Evolutionary conservation across 345 rosid species (phyloP), one percentile per base, ranked within the genome.

Genomic region (Isatis tinctoria): DNA sequence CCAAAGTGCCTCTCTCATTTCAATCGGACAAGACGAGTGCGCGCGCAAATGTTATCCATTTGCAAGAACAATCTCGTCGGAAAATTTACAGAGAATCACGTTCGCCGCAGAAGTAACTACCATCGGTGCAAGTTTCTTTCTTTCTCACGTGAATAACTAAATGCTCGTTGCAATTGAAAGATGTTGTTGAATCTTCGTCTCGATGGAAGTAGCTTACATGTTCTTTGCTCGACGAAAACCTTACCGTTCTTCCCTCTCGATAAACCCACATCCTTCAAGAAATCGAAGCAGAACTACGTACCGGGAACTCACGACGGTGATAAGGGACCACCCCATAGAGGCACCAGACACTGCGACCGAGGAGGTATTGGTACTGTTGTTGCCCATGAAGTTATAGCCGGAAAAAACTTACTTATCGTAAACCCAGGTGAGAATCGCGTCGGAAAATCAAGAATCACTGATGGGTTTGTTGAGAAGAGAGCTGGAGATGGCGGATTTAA

Each of bases 151-250:
- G 16, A 54, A 28, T 41, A 62, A 49, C 39, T 58, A 41, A 66
- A 69, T 74, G 79, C 73, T 60, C 51, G 10, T 65, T 35, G 35
- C 18, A 32, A 18, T 27, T 63, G n/a, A 37, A 72, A 78, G 44
- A 93, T 91, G 96, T 83, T 81, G 58, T 71, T 78, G 66, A 91
- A 88, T 67, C 77, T 87, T 60, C 89, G 82, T 63, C 69, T 79
- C 16, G 88, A 86, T 60, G 78, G 82, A 53, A 62, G 70, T 75
- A 75, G 82, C 79, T 86, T 88, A 79, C 80, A 66, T 14, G 13
- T 81, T 51, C 75, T 84, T 10, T 80, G 80, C 57, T 84, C 88
- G 6, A 33, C 84, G 1, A 82, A 82, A 54, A 75, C 88, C 16
- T 52, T 85, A 9, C 82, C 88, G 5, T 79, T 75, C 43, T 82